A percentile compares a stretch with the other conserved stretches of the same genome.
phyloP scores from a whole-genome alignment of 2,329 filamentous ascomycete species.

The Pseudogymnoascus sp. region DNA sequence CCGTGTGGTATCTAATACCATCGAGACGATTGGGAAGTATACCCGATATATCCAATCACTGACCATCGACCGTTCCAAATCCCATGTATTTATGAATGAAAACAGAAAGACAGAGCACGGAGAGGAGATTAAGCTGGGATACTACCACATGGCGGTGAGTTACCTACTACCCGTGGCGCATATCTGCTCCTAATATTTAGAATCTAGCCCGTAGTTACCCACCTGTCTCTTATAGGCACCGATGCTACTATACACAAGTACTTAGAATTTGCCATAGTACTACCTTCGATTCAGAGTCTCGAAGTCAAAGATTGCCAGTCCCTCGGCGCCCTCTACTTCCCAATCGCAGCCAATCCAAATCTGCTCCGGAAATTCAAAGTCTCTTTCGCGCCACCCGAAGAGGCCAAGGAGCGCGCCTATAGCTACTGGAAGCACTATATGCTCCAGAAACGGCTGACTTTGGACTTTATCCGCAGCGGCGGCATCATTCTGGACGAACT shows the following conservation, averaged over 20 bases:
- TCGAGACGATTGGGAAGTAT: background rate
- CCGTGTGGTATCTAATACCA: background rate
- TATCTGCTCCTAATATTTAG: background rate
- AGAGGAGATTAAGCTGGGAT: background rate
- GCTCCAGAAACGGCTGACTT: background rate
- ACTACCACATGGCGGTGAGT: background rate
- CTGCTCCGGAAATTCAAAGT: background rate
- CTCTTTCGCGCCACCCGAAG: background rate
- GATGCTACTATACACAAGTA: background rate
- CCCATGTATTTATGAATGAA: background rate
- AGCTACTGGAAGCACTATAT: background rate
- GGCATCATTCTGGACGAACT: background rate
- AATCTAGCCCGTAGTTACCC: background rate
- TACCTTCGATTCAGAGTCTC: background rate
- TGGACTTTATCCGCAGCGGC: background rate
- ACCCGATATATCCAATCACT: background rate
- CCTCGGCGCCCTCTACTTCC: background rate
- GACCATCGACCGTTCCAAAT: background rate
- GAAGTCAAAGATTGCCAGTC: background rate
- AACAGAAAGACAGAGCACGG: background rate
- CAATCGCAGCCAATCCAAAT: background rate
- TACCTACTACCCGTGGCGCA: too few relatives aligned
- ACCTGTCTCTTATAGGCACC: background rate
- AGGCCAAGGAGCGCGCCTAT: conserved; percentile 1
- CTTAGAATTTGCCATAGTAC: background rate